Evolutionary conservation across 768 basidiomycete species (phyloP).

Genomic region (Xerocomellus amylosporus): DNA sequence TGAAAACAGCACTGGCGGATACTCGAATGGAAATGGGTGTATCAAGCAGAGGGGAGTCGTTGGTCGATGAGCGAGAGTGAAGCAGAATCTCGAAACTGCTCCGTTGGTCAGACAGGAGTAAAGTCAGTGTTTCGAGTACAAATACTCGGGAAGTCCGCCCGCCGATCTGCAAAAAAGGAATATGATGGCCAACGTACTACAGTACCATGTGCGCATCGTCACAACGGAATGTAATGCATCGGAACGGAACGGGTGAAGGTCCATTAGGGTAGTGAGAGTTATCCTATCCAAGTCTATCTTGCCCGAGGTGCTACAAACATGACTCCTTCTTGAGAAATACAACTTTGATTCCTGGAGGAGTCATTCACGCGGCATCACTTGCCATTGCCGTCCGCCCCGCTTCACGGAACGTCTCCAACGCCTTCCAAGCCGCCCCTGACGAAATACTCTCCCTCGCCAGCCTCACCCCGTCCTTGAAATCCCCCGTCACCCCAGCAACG

Average conservation of each 20-base stretch:
- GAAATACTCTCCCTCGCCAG: conserved; percentile 61
- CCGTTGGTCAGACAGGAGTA: not conserved
- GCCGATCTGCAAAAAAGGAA: no score
- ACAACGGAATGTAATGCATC: no score
- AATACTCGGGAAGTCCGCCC: no score
- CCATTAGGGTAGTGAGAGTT: no score
- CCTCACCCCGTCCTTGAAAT: conserved; percentile 68
- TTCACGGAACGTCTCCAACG: conserved; percentile 50
- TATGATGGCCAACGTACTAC: no score
- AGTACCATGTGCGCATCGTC: no score
- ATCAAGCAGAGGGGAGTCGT: not conserved
- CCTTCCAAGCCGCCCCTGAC: conserved; percentile 61
- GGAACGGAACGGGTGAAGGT: no score
- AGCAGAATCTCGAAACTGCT: not conserved
- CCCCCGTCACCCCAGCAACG: conserved; percentile 70
- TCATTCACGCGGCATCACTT: no score
- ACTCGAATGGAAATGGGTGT: not conserved
- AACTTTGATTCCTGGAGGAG: no score
- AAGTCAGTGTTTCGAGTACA: not conserved
- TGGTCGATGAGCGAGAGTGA: not conserved
- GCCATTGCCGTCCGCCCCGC: conserved; percentile 27
- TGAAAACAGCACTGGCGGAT: not conserved
- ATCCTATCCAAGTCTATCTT: no score
- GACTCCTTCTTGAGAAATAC: no score
- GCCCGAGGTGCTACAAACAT: no score